These are phyloP conservation scores for Agrocybe praecox DNA, from an alignment of 768 basidiomycete genomes.

Conservation along the genomic window DNA sequence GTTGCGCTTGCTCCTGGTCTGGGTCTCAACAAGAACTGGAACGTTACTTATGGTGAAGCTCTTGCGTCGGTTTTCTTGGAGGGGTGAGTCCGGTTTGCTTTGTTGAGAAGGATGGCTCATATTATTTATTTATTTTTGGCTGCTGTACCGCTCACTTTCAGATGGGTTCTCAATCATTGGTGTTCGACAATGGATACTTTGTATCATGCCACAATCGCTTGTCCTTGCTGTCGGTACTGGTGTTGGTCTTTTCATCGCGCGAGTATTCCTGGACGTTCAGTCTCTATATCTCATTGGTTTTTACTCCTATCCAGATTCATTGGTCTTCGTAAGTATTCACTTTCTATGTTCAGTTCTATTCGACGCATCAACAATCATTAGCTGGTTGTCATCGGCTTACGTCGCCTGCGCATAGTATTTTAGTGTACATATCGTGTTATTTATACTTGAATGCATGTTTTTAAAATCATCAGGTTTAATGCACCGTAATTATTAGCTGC, in stretches of 20 bases:
- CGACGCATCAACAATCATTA: too few relatives aligned
- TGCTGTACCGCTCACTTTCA: conserved; percentile 23
- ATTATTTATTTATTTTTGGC: background rate
- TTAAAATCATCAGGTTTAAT: too few relatives aligned
- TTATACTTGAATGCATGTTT: too few relatives aligned
- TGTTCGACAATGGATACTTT: conserved; percentile 86
- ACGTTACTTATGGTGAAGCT: conserved; percentile 77
- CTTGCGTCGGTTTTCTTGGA: conserved; percentile 86
- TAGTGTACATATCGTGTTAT: too few relatives aligned
- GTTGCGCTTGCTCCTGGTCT: conserved; percentile 88
- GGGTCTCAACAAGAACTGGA: conserved; percentile 75
- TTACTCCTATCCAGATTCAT: conserved; percentile 54
- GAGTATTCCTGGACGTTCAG: conserved; percentile 29
- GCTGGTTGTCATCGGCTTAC: too few relatives aligned
- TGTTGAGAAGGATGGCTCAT: too few relatives aligned
- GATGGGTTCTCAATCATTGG: conserved; percentile 86
- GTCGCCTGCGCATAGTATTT: too few relatives aligned
- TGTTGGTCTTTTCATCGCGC: conserved; percentile 89
- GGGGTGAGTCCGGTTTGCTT: conserved; percentile 72
- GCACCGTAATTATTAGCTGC: too few relatives aligned
- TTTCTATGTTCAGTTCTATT: too few relatives aligned
- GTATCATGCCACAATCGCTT: conserved; percentile 87
- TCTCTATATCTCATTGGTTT: background rate
- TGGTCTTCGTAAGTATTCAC: conserved; percentile 66
- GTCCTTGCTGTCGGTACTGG: conserved; percentile 85